Base-by-base conservation (phyloP, 352 stramenopile genomes). In the Phytopythium chamaehyphon region DNA sequence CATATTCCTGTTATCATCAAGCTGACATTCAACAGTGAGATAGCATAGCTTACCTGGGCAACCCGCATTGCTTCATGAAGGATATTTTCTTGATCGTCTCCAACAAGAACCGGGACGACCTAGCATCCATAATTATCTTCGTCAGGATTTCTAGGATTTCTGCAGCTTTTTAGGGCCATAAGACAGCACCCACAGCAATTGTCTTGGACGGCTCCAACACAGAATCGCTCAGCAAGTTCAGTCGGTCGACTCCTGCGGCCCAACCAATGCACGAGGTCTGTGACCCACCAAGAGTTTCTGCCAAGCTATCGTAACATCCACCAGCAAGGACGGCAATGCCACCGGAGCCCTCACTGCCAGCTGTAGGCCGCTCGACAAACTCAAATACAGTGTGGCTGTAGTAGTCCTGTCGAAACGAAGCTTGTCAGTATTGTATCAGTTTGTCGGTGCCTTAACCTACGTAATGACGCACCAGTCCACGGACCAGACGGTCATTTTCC, bases 361-460 rank as follows among this genome's bases (percentile, higher is more conserved):
- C 36, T 22, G 28, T 26, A 33, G 38, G 40, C 12, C 44, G 67
- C 59, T 95, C 85, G 14, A 95, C 66, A 64, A 95, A 94, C 58
- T 95, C 86, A 47, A 95, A 95, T 3, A 95, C 83, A 1, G 86
- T 95, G 60, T 94, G 73, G 55, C 83, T 93, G 62, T 95, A 95
- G 63, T 95, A 95, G 54, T 95, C 86, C 85, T 95, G 43, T 23
- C 15, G 21, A 3, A n/a, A 48, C 6, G 16, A 12, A 6, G 8
- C 3, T 6, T 24, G 6, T 33, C 7, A 48, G 35, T 9, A 47
- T n/a, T n/a, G n/a, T n/a, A n/a, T n/a, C n/a, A n/a, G n/a, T n/a
- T n/a, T n/a, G n/a, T n/a, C n/a, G n/a, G n/a, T n/a, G n/a, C n/a
- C n/a, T n/a, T n/a, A n/a, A n/a, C n/a, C n/a, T n/a, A n/a, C n/a